Percentiles rank a stretch among this genome's conserved stretches.
phyloP scores from a whole-genome alignment of 345 rosid species.

The Carallia brachiata region DNA sequence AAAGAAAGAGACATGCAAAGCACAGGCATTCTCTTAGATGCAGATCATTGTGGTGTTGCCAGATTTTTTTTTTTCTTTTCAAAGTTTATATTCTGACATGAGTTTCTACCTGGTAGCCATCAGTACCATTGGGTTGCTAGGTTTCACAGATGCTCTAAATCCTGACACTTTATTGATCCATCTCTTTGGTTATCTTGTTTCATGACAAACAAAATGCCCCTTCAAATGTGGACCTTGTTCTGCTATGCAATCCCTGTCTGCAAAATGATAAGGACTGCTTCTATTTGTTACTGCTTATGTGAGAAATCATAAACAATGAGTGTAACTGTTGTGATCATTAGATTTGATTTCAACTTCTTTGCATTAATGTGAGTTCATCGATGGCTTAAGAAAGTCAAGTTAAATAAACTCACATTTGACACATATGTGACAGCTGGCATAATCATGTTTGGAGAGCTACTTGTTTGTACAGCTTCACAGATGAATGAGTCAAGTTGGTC shows the following conservation, averaged over 20 bases:
- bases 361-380: neutral
- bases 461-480: too few species aligned
- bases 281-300: too few species aligned
- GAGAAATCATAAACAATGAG: too few species aligned
- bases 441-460: too few species aligned
- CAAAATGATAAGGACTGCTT: neutral
- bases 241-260: neutral
- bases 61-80: neutral
- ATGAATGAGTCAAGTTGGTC: neutral
- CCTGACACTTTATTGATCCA: too few species aligned
- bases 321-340: too few species aligned
- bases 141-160: too few species aligned
- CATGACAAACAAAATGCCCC: neutral
- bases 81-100: too few species aligned
- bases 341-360: neutral
- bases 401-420: too few species aligned
- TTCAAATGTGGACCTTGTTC: neutral
- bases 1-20: neutral
- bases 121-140: too few species aligned
- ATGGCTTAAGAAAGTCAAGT: neutral
- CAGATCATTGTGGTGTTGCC: neutral
- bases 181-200: neutral
- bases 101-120: too few species aligned
- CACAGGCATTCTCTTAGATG: neutral
- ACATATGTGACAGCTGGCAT: too few species aligned